Conservation (phyloP, 805 yeast species). For the Wickerhamomyces xylosicus region DNA sequence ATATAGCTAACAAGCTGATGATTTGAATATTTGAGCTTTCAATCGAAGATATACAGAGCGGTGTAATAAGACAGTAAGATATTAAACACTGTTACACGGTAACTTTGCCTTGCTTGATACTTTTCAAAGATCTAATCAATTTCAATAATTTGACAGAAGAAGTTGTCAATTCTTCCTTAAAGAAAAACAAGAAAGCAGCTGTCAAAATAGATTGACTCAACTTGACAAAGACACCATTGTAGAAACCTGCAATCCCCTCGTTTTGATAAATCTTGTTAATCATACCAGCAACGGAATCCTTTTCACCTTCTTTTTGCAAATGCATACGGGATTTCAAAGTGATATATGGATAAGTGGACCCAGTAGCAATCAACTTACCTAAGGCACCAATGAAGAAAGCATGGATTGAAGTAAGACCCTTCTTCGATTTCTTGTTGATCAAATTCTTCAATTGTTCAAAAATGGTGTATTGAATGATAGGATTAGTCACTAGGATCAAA, state of each 20-base stretch:
- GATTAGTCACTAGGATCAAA: slow-evolving; percentile 73
- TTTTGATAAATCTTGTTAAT: slow-evolving; percentile 47
- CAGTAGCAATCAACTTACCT: slow-evolving; percentile 84
- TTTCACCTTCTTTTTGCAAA: slow-evolving; percentile 32
- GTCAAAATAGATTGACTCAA: slow-evolving; percentile 76
- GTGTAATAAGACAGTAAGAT: too few relatives aligned
- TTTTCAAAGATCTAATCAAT: slow-evolving; percentile 21
- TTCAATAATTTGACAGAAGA: slow-evolving; percentile 46
- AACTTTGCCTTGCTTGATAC: neutral
- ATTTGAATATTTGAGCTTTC: too few relatives aligned
- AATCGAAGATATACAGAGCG: too few relatives aligned
- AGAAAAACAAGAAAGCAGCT: slow-evolving; percentile 83
- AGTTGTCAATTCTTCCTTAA: slow-evolving; percentile 74
- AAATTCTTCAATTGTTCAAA: slow-evolving; percentile 77
- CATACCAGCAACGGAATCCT: slow-evolving; percentile 33
- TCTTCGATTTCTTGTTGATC: slow-evolving; percentile 38
- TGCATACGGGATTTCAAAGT: slow-evolving; percentile 88
- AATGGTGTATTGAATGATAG: slow-evolving; percentile 85
- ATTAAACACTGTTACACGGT: too few relatives aligned
- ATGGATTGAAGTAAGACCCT: slow-evolving; percentile 51
- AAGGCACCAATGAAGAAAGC: slow-evolving; percentile 84
- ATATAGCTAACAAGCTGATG: too few relatives aligned
- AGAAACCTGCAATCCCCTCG: slow-evolving; percentile 72
- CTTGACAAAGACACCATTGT: slow-evolving; percentile 74
- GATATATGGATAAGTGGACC: slow-evolving; percentile 83